Evolutionary conservation across 2,329 filamentous ascomycete genomes (phyloP).

Genomic region (Dactylellina parvicollis): DNA sequence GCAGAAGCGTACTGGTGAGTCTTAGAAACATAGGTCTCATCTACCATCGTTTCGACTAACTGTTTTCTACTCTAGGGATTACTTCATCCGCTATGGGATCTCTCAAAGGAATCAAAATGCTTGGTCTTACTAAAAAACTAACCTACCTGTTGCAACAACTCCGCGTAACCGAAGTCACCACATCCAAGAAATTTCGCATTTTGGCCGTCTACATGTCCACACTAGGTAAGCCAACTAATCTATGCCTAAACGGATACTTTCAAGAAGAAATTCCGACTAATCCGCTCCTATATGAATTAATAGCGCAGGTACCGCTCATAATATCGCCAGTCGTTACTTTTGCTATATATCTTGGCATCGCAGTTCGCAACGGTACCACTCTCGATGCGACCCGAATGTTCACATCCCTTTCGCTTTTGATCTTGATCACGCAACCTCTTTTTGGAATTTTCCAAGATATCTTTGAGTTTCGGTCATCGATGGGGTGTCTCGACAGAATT

Average conservation of each 20-base stretch:
- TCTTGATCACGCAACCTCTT: conserved; percentile 60
- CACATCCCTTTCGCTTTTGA: conserved; percentile 61
- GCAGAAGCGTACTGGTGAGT: conserved; percentile 58
- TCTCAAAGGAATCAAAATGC: conserved; percentile 64
- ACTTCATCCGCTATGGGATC: conserved; percentile 61
- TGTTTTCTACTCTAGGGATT: conserved; percentile 32
- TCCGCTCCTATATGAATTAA: background rate
- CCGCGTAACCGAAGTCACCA: conserved; percentile 61
- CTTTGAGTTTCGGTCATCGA: conserved; percentile 59
- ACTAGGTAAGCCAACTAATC: conserved; percentile 58
- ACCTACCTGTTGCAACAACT: conserved; percentile 60
- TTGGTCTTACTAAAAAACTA: conserved; percentile 61
- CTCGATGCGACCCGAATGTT: conserved; percentile 57
- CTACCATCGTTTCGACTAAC: background rate
- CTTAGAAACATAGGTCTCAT: background rate
- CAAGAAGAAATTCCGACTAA: background rate
- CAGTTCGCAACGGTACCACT: conserved; percentile 10
- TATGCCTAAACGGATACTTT: background rate
- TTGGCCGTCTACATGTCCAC: conserved; percentile 61
- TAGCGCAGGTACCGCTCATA: conserved; percentile 58
- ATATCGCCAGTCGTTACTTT: conserved; percentile 56
- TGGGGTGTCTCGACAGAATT: conserved; percentile 56
- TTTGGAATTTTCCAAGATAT: conserved; percentile 60
- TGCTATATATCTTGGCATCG: conserved; percentile 41
- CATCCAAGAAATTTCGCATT: conserved; percentile 61